Evolutionary conservation across 352 stramenopile species (phyloP), one percentile per base, ranked within the genome.

Genomic region (Aphanomyces invadans): DNA sequence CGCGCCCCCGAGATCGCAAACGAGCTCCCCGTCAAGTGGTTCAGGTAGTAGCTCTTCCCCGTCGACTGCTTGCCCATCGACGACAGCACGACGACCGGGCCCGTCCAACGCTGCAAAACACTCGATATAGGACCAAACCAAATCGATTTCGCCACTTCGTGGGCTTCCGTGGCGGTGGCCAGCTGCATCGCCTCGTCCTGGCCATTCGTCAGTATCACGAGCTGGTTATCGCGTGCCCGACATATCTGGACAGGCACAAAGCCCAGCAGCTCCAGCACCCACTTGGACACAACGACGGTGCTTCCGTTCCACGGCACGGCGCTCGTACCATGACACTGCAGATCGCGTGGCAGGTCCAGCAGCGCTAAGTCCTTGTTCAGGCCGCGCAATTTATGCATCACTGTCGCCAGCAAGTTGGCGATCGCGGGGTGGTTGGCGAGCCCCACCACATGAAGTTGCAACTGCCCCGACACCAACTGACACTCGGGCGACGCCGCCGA

Each of bases 31-130:
- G 78, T 89, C 63, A 90, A 57, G 51, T 89, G 82, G 26, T 91
- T 91, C 1, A 92, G 54, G 26, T 88, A 90, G 51, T 90, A 92
- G 51, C 80, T 89, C 42, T 91, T 89, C 2, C 82, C 82, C 1
- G 82, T 91, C 1, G 82, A 91, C 46, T 91, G 82, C 31, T 88
- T 75, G 64, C 3, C 79, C 79, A 59, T 67, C 31, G 60, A 90
- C 83, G 63, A 83, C 72, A 32, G 39, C 65, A 28, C 60, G 12
- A 67, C 60, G 10, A 67, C 60, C 33, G 71, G 46, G 60, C 73
- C 38, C 62, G 23, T 67, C 60, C 60, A 67, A 0, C n/a, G 28
- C 0, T 42, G 60, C 21, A 67, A 23, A 2, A 67, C 49, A 25
- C 49, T 28, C 15, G 70, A 70, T 36, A 49, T 9, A 10, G 68